These are phyloP conservation scores for Marasmius sp. DNA, from an alignment of 1,284 basidiomycete species.

Conservation along the genomic window DNA sequence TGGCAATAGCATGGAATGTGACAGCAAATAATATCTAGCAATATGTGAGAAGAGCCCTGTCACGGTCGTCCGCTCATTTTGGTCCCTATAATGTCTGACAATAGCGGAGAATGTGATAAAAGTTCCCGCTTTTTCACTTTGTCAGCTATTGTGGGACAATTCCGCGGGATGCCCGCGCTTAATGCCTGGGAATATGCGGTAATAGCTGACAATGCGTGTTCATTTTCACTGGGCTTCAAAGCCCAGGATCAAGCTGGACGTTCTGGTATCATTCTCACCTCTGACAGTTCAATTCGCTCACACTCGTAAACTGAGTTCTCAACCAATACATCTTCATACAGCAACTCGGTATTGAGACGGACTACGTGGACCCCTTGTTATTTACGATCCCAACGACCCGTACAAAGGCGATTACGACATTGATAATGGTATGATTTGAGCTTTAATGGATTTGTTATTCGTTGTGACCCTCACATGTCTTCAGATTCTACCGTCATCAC, in stretches of 20 bases:
- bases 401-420: slow-evolving; percentile 39
- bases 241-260: slow-evolving; percentile 38
- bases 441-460: background rate
- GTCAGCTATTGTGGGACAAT: too few relatives aligned
- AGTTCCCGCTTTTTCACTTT: too few relatives aligned
- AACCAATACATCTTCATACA: slow-evolving; percentile 5
- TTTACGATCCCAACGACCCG: slow-evolving; percentile 49
- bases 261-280: slow-evolving; percentile 47
- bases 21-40: too few relatives aligned
- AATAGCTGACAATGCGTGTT: too few relatives aligned
- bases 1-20: too few relatives aligned
- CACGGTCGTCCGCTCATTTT: too few relatives aligned
- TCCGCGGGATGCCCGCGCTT: too few relatives aligned
- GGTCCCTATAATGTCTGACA: too few relatives aligned
- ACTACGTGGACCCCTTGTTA: slow-evolving; percentile 43
- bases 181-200: too few relatives aligned
- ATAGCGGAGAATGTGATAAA: too few relatives aligned
- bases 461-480: background rate
- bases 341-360: slow-evolving; percentile 42
- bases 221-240: too few relatives aligned
- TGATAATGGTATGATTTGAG: slow-evolving; percentile 36
- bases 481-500: slow-evolving; percentile 28
- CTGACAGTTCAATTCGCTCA: slow-evolving; percentile 23
- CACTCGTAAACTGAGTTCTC: background rate
- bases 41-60: too few relatives aligned